phyloP scores from a whole-genome alignment of 768 basidiomycete genomes.

The Termitomyces sp. region DNA sequence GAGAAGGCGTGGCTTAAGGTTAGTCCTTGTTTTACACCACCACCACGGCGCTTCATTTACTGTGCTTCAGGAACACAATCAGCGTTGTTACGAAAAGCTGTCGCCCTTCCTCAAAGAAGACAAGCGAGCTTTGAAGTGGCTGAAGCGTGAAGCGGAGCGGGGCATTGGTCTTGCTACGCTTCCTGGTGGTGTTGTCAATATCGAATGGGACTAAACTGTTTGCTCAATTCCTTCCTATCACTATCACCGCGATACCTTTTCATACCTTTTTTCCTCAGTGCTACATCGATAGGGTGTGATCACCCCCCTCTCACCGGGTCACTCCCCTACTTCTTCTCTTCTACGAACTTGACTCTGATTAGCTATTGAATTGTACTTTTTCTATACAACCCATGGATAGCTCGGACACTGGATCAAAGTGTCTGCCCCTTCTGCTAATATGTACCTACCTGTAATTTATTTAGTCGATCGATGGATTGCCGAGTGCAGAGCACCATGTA shows the following conservation, averaged over 20 bases:
- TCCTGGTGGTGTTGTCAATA: constrained; percentile 67
- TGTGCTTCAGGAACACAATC: constrained; percentile 68
- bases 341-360: neutral
- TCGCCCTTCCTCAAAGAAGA: constrained; percentile 69
- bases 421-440: neutral
- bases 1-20: constrained; percentile 88
- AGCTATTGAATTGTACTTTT: neutral
- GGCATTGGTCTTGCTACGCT: constrained; percentile 69
- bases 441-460: neutral
- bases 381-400: neutral
- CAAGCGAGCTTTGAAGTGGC: constrained; percentile 77
- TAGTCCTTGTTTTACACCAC: constrained; percentile 15
- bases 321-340: neutral
- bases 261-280: neutral
- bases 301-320: neutral
- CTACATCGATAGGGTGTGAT: neutral
- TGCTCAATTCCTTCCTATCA: neutral
- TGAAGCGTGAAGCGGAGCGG: constrained; percentile 72
- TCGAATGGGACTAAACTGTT: constrained; percentile 71
- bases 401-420: neutral
- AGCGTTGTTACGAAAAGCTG: constrained; percentile 61
- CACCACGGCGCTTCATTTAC: neutral
- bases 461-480: neutral
- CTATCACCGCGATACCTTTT: constrained; percentile 9
- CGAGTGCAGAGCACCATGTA: neutral